Evolutionary conservation across 1,284 basidiomycete species (phyloP).

Genomic region (Irpex sp.): DNA sequence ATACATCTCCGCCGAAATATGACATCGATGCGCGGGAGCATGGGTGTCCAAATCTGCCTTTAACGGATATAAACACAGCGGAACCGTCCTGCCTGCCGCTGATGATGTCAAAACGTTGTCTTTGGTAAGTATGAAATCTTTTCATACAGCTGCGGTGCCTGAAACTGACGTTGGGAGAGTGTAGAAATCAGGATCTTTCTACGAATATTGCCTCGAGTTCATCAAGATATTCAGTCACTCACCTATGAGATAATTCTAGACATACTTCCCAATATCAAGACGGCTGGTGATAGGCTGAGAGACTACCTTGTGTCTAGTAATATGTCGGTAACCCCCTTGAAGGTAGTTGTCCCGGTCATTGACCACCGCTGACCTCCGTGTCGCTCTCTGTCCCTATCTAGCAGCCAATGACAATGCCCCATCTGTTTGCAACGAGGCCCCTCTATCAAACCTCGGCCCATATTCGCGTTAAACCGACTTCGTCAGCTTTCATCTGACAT

Average conservation of each 20-base stretch:
- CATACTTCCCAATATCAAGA: background rate
- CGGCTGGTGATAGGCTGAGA: background rate
- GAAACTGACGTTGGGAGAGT: background rate
- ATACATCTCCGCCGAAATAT: background rate
- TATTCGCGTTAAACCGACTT: background rate
- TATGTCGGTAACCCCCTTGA: too few species aligned
- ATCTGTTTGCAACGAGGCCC: background rate
- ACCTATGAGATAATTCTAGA: background rate
- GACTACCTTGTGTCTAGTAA: background rate
- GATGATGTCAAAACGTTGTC: background rate
- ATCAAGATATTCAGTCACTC: background rate
- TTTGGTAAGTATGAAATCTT: background rate
- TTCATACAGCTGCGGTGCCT: background rate
- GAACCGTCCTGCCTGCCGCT: background rate
- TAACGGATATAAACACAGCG: background rate
- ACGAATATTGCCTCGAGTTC: background rate
- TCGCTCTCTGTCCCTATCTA: background rate
- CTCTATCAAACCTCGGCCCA: background rate
- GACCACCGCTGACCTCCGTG: background rate
- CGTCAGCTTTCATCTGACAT: background rate
- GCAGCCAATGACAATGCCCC: too few species aligned
- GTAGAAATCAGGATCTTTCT: background rate
- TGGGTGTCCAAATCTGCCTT: background rate
- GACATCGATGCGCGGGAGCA: background rate
- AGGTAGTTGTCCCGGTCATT: background rate